Conservation (phyloP, 139 green algal species). For the Tetraselmis chui region DNA sequence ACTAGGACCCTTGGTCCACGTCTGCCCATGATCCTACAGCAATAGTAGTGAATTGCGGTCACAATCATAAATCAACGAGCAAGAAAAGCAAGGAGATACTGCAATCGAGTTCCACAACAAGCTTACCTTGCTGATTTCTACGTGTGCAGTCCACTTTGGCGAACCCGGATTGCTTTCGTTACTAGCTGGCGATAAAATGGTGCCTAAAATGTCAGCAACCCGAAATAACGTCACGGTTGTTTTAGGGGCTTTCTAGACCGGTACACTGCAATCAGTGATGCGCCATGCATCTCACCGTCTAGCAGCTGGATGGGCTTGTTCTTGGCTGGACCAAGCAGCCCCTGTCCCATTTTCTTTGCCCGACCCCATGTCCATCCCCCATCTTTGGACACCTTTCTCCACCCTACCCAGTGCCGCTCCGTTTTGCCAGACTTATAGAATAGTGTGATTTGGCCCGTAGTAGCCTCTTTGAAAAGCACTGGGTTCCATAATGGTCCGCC, state of each 20-base stretch:
- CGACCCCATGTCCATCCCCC: not conserved
- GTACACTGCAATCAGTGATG: too few species aligned
- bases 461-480: not conserved
- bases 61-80: too few species aligned
- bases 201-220: too few species aligned
- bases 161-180: not conserved
- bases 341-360: not conserved
- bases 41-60: too few species aligned
- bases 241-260: too few species aligned
- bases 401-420: not conserved
- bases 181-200: not conserved
- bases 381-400: not conserved
- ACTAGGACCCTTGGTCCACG: too few species aligned
- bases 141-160: not conserved
- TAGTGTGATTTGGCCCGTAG: not conserved
- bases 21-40: too few species aligned
- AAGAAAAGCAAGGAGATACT: too few species aligned
- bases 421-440: constrained; percentile 9
- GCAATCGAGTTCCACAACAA: too few species aligned
- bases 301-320: constrained; percentile 9
- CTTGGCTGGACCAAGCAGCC: constrained; percentile 5
- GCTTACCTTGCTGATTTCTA: not conserved
- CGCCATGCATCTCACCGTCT: constrained; percentile 1
- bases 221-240: too few species aligned
- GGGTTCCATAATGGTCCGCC: not conserved